phyloP scores from a whole-genome alignment of 495 filamentous ascomycete species.

The Durotheca rogersii region DNA sequence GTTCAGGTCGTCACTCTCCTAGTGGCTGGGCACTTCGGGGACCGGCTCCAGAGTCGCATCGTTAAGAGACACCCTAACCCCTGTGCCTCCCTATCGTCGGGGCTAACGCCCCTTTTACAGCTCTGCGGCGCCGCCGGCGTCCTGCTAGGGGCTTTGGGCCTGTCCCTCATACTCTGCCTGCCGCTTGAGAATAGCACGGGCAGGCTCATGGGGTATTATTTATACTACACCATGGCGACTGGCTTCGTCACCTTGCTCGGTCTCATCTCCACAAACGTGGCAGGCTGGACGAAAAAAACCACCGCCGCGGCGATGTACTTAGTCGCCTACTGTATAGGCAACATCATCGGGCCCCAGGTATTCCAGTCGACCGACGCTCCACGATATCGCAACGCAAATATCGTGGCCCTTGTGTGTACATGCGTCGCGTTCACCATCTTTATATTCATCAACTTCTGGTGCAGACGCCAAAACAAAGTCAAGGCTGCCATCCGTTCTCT shows the following conservation, averaged over 20 bases:
- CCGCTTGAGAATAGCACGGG: constrained; percentile 60
- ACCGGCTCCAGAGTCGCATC: constrained; percentile 58
- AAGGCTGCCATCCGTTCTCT: constrained; percentile 55
- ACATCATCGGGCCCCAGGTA: constrained; percentile 49
- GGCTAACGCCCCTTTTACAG: constrained; percentile 5
- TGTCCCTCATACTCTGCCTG: constrained; percentile 66
- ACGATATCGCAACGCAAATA: constrained; percentile 66
- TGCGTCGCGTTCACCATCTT: constrained; percentile 56
- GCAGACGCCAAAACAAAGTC: constrained; percentile 58
- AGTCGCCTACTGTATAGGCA: constrained; percentile 65
- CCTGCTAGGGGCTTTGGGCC: constrained; percentile 51
- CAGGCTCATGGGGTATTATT: constrained; percentile 63
- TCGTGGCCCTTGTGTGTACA: constrained; percentile 67
- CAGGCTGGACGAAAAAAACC: constrained; percentile 75
- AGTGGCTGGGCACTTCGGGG: constrained; percentile 60
- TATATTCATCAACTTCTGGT: constrained; percentile 64
- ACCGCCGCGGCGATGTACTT: constrained; percentile 69
- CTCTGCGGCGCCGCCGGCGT: constrained; percentile 44
- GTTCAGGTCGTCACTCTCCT: constrained; percentile 65
- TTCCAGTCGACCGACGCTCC: constrained; percentile 47
- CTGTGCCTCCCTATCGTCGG: not conserved
- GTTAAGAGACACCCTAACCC: constrained; percentile 13
- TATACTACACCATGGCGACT: constrained; percentile 60
- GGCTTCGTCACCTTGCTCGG: constrained; percentile 59
- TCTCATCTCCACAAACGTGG: constrained; percentile 64